Conservation (phyloP, 495 filamentous ascomycete species). For the Talaromyces adpressus region DNA sequence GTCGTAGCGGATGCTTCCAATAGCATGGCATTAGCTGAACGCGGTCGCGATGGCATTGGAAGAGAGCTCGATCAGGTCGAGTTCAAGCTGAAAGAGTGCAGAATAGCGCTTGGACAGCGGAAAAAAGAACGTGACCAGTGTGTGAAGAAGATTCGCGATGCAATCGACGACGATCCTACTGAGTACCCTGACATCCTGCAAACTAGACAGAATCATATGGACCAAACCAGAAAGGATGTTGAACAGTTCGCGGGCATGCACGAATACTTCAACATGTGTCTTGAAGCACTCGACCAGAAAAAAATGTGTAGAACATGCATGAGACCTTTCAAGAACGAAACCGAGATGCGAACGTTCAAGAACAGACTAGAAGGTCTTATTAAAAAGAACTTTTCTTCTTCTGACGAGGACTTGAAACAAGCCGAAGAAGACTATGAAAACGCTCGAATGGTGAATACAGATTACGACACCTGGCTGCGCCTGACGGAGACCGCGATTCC, state of each 20-base stretch:
- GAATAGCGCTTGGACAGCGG: slow-evolving; percentile 55
- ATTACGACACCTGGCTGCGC: slow-evolving; percentile 67
- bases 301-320: slow-evolving; percentile 68
- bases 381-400: slow-evolving; percentile 44
- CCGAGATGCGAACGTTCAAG: slow-evolving; percentile 50
- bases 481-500: slow-evolving; percentile 67
- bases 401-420: slow-evolving; percentile 45
- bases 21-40: slow-evolving; percentile 52
- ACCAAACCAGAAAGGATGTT: slow-evolving; percentile 54
- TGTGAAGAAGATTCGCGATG: slow-evolving; percentile 41
- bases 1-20: slow-evolving; percentile 49
- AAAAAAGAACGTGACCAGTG: slow-evolving; percentile 56
- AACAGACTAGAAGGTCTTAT: slow-evolving; percentile 55
- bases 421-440: slow-evolving; percentile 47
- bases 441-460: slow-evolving; percentile 52
- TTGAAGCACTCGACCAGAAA: slow-evolving; percentile 48
- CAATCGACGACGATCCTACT: slow-evolving; percentile 45
- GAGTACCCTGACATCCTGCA: slow-evolving; percentile 45
- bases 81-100: slow-evolving; percentile 61
- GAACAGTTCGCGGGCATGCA: slow-evolving; percentile 54
- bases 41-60: slow-evolving; percentile 58
- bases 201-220: slow-evolving; percentile 52
- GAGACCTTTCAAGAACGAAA: slow-evolving; percentile 52
- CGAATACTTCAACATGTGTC: slow-evolving; percentile 56
- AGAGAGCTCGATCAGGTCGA: slow-evolving; percentile 73